Conservation (phyloP, 139 green algal genomes). For the Chlamydomonas sp. region DNA sequence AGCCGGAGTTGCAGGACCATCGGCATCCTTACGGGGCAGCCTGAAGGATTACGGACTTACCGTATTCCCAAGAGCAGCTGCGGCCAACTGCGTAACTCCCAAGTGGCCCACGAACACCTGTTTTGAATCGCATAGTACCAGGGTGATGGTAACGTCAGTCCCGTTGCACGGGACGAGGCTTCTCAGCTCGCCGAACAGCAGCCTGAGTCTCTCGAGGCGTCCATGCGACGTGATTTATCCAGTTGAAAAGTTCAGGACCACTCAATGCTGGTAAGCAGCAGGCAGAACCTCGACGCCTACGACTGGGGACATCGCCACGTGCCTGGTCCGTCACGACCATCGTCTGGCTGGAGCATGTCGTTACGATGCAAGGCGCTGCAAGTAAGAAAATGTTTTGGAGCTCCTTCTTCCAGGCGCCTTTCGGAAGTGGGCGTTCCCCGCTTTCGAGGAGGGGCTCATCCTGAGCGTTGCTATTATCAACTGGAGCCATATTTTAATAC, state of each 20-base stretch:
- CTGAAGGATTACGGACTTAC: background rate
- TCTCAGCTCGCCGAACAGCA: no score
- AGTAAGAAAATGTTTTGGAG: slow-evolving; percentile 21
- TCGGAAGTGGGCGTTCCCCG: background rate
- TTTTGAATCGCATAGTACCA: no score
- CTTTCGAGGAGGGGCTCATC: background rate
- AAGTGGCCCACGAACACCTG: slow-evolving; percentile 50
- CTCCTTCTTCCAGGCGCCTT: slow-evolving; percentile 26
- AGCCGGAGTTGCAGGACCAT: no score
- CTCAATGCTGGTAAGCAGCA: no score
- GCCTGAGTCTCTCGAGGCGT: no score
- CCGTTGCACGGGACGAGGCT: no score
- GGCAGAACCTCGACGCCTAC: no score
- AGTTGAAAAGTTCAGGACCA: no score
- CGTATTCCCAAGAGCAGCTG: slow-evolving; percentile 50
- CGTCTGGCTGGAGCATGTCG: slow-evolving; percentile 24
- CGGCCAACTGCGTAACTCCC: slow-evolving; percentile 41
- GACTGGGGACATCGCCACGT: no score
- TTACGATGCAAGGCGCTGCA: slow-evolving; percentile 29
- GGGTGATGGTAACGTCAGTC: no score
- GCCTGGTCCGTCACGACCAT: slow-evolving; percentile 50
- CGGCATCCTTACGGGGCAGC: no score
- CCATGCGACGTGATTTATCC: no score
- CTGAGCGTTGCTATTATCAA: background rate
- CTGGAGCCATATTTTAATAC: background rate